Evolutionary conservation across 1,284 basidiomycete species (phyloP).

Genomic region (Heliocybe sulcata): DNA sequence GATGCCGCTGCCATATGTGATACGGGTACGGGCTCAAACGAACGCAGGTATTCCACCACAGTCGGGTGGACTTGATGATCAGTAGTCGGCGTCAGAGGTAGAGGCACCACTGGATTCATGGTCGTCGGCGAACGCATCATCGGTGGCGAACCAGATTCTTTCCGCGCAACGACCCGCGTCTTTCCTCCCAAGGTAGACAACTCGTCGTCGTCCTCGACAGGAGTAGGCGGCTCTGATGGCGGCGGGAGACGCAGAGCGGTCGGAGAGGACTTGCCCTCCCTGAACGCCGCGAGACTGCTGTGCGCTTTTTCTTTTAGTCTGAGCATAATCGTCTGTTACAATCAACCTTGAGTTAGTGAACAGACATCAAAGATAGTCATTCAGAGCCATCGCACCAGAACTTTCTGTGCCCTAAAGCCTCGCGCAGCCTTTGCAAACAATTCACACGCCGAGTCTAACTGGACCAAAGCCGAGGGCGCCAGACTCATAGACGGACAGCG

Average conservation of each 20-base stretch:
- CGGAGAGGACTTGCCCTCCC: constrained; percentile 42
- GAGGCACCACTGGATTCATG: constrained; percentile 47
- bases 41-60: constrained; percentile 59
- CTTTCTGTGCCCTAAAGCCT: constrained; percentile 61
- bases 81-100: constrained; percentile 21
- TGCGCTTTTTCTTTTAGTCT: constrained; percentile 58
- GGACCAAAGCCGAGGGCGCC: constrained; percentile 68
- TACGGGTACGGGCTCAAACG: constrained; percentile 40
- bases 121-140: constrained; percentile 58
- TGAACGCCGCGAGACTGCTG: constrained; percentile 52
- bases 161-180: constrained; percentile 62
- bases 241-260: constrained; percentile 31
- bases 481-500: constrained; percentile 75
- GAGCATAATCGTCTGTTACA: constrained; percentile 35
- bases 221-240: constrained; percentile 37
- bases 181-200: constrained; percentile 63
- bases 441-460: constrained; percentile 72
- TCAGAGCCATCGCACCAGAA: constrained; percentile 40
- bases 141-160: constrained; percentile 50
- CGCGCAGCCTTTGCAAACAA: constrained; percentile 65
- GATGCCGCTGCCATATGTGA: constrained; percentile 13
- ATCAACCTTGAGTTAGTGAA: not conserved
- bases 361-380: not conserved
- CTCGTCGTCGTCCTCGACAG: constrained; percentile 59
- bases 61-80: constrained; percentile 42